These are phyloP conservation scores for Diplotaxis tenuifolia DNA, from an alignment of 345 rosid genomes.

Conservation along the genomic window DNA sequence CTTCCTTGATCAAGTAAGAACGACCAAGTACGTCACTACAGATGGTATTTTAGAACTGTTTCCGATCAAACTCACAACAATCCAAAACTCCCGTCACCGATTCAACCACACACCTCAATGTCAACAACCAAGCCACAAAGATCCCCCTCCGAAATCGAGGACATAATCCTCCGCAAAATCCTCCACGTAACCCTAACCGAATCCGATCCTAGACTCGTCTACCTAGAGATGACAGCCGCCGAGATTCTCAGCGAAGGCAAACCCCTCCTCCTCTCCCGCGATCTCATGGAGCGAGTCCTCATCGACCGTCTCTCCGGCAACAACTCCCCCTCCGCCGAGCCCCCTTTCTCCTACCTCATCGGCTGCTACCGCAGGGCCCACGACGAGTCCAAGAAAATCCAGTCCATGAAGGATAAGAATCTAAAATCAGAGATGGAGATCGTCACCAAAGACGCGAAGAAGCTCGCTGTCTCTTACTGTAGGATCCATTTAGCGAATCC, in stretches of 20 bases:
- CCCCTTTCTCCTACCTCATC: constrained; percentile 64
- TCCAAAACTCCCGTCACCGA: not conserved
- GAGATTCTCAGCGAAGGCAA: constrained; percentile 94
- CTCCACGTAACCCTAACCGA: constrained; percentile 60
- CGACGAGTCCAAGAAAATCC: constrained; percentile 81
- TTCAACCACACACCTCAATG: constrained; percentile 38
- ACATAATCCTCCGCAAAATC: constrained; percentile 81
- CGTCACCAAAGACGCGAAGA: constrained; percentile 62
- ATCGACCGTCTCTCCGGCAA: constrained; percentile 79
- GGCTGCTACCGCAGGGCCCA: constrained; percentile 75
- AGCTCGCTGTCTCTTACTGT: constrained; percentile 65
- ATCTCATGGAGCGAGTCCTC: constrained; percentile 70
- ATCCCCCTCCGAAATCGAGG: constrained; percentile 78
- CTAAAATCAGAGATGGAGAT: constrained; percentile 67
- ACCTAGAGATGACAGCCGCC: constrained; percentile 81
- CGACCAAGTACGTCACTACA: too few species aligned
- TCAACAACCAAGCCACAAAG: constrained; percentile 61
- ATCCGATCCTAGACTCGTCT: constrained; percentile 56
- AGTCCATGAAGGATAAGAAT: constrained; percentile 72
- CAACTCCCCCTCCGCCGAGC: constrained; percentile 52
- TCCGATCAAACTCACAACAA: not conserved
- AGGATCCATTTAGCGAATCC: constrained; percentile 82
- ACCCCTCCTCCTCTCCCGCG: constrained; percentile 62
- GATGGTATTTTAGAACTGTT: not conserved
- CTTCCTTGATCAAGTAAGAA: not conserved